Conservation (phyloP, 176 grass and related monocot genomes). For the Oryza meyeriana region DNA sequence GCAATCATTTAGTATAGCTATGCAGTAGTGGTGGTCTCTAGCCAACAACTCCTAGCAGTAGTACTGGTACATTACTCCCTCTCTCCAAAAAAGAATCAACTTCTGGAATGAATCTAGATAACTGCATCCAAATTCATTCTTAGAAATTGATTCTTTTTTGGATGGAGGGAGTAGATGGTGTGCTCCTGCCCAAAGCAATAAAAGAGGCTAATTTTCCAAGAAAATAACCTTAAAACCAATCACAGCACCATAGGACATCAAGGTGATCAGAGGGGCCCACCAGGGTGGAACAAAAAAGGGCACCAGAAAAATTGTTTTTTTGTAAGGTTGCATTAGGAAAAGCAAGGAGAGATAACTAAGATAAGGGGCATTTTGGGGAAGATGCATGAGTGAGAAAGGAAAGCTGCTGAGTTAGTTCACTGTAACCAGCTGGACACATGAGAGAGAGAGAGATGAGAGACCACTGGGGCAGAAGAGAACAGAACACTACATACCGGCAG, state of each 20-base stretch:
- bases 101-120: no score
- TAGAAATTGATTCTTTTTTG: no score
- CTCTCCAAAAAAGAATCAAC: no score
- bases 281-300: not conserved
- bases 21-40: not conserved
- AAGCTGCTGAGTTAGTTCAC: slow-evolving; percentile 18
- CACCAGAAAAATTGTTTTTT: not conserved
- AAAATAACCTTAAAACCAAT: slow-evolving; percentile 43
- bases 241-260: not conserved
- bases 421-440: slow-evolving; percentile 11
- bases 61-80: no score
- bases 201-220: slow-evolving; percentile 17
- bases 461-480: not conserved
- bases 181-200: slow-evolving; percentile 2
- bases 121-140: no score
- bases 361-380: slow-evolving; percentile 55
- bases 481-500: slow-evolving; percentile 7
- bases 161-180: no score
- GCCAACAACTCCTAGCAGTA: not conserved
- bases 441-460: not conserved
- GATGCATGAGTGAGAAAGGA: slow-evolving; percentile 13
- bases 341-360: not conserved
- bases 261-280: slow-evolving; percentile 23
- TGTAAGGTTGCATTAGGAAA: slow-evolving; percentile 13
- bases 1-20: not conserved